These are phyloP conservation scores for Neoconidiobolus thromboides DNA, from an alignment of 371 early-diverging fungal genomes.

Conservation along the genomic window DNA sequence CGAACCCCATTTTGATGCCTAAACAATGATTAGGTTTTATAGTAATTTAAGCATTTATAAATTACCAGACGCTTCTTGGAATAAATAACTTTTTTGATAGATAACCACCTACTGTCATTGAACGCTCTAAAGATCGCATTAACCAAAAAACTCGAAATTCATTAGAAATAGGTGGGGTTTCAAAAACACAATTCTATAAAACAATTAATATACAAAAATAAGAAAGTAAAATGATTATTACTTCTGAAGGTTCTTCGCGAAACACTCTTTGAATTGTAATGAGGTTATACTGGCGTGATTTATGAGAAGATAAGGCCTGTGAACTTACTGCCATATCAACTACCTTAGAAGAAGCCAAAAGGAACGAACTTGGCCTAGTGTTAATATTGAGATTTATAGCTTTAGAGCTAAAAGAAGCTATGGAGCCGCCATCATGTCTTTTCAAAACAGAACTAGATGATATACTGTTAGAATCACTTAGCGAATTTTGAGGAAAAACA, in stretches of 20 bases:
- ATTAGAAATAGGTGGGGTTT: slow-evolving; percentile 14
- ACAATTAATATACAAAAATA: no score
- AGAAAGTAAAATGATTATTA: not conserved
- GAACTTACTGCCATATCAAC: not conserved
- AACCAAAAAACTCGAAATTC: slow-evolving; percentile 20
- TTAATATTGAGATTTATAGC: not conserved
- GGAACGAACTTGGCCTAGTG: not conserved
- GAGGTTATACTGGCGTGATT: not conserved
- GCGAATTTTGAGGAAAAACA: no score
- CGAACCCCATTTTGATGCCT: slow-evolving; percentile 6
- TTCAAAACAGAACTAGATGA: not conserved
- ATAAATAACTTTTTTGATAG: slow-evolving; percentile 18
- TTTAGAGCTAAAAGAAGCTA: not conserved
- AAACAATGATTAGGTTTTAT: slow-evolving; percentile 8
- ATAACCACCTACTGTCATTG: slow-evolving; percentile 20
- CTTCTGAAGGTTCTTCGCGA: slow-evolving; percentile 3
- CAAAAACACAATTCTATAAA: slow-evolving; percentile 6
- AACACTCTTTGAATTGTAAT: slow-evolving; percentile 1
- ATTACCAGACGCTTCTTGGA: slow-evolving; percentile 18
- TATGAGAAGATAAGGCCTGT: not conserved
- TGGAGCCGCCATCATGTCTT: no score
- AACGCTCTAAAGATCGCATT: slow-evolving; percentile 18
- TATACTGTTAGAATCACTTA: not conserved
- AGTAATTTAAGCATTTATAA: slow-evolving; percentile 12
- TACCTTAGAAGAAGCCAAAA: not conserved